phyloP scores from a whole-genome alignment of 1,139 yeast species.

The Diutina mesorugosa region DNA sequence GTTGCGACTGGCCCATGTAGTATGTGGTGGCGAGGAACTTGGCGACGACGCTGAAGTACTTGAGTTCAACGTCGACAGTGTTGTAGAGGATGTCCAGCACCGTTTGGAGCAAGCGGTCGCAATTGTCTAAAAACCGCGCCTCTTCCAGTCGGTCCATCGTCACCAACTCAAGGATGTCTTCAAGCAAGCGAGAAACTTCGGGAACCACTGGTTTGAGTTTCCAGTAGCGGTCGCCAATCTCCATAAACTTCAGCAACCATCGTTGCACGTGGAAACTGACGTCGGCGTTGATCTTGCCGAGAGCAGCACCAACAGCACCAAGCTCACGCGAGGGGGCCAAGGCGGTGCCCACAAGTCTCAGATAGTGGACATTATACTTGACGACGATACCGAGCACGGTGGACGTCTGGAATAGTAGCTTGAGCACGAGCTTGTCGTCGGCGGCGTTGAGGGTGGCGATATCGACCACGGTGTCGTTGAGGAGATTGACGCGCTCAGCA shows the following conservation, averaged over 20 bases:
- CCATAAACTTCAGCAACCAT: constrained; percentile 3
- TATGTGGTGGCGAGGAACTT: constrained; percentile 13
- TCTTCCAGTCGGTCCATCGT: constrained; percentile 6
- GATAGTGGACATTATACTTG: background rate
- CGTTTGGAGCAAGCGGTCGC: constrained; percentile 4
- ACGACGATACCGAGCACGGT: background rate
- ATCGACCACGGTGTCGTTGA: background rate
- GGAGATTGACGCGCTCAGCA: background rate
- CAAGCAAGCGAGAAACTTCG: constrained; percentile 3
- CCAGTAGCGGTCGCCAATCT: background rate
- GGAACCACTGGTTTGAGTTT: background rate
- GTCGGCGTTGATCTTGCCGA: constrained; percentile 8
- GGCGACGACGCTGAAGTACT: constrained; percentile 11
- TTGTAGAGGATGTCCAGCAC: constrained; percentile 3
- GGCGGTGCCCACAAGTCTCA: background rate
- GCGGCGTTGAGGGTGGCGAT: background rate
- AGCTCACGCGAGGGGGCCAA: background rate
- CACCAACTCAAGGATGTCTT: constrained; percentile 6
- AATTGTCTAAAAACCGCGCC: constrained; percentile 5
- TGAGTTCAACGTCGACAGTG: constrained; percentile 3
- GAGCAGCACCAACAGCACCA: constrained; percentile 4
- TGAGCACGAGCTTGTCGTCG: background rate
- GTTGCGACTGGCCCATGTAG: constrained; percentile 12
- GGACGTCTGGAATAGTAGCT: background rate
- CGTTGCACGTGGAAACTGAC: constrained; percentile 4